phyloP scores from a whole-genome alignment of 148 eudicot genomes.

The Fagopyrum tataricum region DNA sequence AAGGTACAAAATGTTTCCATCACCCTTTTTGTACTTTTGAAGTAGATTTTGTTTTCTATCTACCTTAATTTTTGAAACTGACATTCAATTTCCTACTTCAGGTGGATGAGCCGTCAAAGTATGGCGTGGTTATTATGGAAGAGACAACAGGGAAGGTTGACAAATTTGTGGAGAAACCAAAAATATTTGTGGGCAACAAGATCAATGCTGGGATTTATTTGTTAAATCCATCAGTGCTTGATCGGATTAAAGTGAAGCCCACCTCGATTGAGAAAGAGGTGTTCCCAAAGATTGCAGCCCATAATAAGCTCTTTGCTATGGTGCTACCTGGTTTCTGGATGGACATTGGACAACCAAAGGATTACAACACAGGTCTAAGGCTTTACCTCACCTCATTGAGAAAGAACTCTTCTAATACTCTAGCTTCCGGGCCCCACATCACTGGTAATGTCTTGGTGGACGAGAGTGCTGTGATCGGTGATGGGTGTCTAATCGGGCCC shows the following conservation, averaged over 20 bases:
- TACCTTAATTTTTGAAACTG: not conserved
- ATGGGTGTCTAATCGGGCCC: constrained; percentile 91
- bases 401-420: constrained; percentile 46
- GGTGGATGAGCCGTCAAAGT: constrained; percentile 97
- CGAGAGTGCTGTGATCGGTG: constrained; percentile 73
- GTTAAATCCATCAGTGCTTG: constrained; percentile 76
- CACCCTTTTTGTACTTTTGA: not conserved
- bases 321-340: constrained; percentile 93
- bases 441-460: constrained; percentile 80
- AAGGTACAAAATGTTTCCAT: constrained; percentile 39
- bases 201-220: constrained; percentile 93
- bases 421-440: constrained; percentile 58
- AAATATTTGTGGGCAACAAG: constrained; percentile 86
- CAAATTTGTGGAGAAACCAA: constrained; percentile 86
- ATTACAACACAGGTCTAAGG: constrained; percentile 82
- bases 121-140: constrained; percentile 88
- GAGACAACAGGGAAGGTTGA: constrained; percentile 81
- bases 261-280: constrained; percentile 91
- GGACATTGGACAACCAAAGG: constrained; percentile 96
- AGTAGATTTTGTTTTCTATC: not conserved
- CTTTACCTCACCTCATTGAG: constrained; percentile 78
- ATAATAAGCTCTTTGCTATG: constrained; percentile 66
- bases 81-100: constrained; percentile 16
- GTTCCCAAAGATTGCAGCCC: constrained; percentile 72
- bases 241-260: constrained; percentile 65